These are phyloP conservation scores for Colletotrichum karsti DNA, from an alignment of 2,329 filamentous ascomycete genomes.

Conservation along the genomic window DNA sequence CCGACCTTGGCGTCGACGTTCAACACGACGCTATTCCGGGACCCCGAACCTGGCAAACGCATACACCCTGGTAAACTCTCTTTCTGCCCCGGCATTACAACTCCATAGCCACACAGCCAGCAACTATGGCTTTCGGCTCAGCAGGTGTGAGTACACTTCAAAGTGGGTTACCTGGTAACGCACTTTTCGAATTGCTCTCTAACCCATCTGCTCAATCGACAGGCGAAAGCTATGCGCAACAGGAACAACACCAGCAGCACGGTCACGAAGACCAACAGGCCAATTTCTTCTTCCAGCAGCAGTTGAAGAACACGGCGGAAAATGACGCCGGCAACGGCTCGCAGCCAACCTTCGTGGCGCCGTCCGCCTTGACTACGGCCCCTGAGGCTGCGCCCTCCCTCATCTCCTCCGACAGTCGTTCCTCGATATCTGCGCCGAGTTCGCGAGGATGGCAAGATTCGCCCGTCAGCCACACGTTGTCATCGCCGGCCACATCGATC, in stretches of 20 bases:
- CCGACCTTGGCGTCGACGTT: no score
- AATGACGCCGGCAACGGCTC: neutral
- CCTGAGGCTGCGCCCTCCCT: neutral
- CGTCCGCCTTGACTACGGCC: neutral
- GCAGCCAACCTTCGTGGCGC: neutral
- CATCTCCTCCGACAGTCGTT: neutral
- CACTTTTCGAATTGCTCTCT: neutral
- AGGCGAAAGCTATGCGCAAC: neutral
- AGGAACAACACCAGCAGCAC: neutral
- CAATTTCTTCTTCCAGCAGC: neutral
- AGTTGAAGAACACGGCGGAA: neutral
- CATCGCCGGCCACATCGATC: constrained; percentile 9
- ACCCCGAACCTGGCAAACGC: neutral
- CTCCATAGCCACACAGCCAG: neutral
- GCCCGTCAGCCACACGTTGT: neutral
- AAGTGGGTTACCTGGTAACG: constrained; percentile 5
- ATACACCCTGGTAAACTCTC: constrained; percentile 1
- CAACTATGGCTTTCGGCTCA: neutral
- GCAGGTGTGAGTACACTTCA: neutral
- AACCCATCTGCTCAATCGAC: neutral
- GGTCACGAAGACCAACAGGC: no score
- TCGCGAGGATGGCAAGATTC: constrained; percentile 6
- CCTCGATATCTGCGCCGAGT: neutral
- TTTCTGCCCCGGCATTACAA: neutral
- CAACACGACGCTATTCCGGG: neutral